Evolutionary conservation across 2,329 filamentous ascomycete species (phyloP), one percentile per base, ranked within the genome.

Genomic region (Curvularia hawaiiensis): DNA sequence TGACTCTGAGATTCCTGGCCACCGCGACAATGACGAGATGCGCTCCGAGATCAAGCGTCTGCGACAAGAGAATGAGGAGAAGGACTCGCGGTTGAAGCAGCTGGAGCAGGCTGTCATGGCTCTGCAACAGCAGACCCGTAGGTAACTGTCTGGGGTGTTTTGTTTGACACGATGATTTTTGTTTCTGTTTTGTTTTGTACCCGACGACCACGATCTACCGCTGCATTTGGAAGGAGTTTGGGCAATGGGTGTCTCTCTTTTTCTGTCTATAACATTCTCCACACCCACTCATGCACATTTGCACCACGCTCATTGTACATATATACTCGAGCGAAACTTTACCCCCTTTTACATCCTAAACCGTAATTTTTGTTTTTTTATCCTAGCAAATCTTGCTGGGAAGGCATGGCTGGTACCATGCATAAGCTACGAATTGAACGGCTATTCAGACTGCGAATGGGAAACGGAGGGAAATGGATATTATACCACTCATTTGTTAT

Each of bases 21-120:
- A 66, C 11, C 64, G 63, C 22, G 65, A 62, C 44, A 69, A 69
- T 24, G 70, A 74, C 18, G 73, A 76, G 39, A 66, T 80, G 22
- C 70, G 74, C 54, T 63, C 64, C 8, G 76, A 80, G 61, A 63
- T 80, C 48, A 77, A 77, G 69, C 69, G 77, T 22, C 66, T 82
- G 22, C 70, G 75, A 31, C 65, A 66, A 11, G 75, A 80, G 56
- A 77, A 77, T 56, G 73, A 76, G 30, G 74, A 78, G 60, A 79
- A 79, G 59, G 78, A 79, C 49, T 61, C 68, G 10, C 66, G 74
- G 14, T 56, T 77, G 46, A 66, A 64, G 26, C 72, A 75, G 55
- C 63, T 77, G n/a, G 73, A 77, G 60, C 65, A 63, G 7, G 69
- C 72, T 20, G 70, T 77, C 31, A 72, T 67, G 63, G 69, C 65